These are phyloP conservation scores for Drechslerella coelobrocha DNA, from an alignment of 2,329 filamentous ascomycete genomes.

Conservation along the genomic window DNA sequence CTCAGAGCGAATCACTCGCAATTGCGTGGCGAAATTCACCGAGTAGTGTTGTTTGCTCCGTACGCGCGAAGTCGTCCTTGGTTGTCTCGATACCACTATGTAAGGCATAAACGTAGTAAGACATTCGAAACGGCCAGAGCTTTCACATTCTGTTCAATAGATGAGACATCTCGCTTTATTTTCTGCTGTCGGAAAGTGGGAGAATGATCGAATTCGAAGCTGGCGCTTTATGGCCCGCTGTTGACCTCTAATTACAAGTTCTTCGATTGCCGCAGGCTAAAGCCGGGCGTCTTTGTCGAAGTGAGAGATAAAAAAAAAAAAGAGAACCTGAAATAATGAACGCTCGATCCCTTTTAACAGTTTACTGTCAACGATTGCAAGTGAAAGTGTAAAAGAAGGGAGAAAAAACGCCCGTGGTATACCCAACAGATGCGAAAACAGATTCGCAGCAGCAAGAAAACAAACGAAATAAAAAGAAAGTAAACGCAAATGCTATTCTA, in stretches of 20 bases:
- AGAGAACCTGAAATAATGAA: slow-evolving; percentile 21
- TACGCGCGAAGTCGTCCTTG: no score
- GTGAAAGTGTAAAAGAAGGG: slow-evolving; percentile 5
- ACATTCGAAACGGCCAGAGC: not conserved
- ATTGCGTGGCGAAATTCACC: not conserved
- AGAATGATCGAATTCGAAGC: slow-evolving; percentile 15
- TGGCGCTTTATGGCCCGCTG: slow-evolving; percentile 15
- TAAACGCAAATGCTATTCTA: slow-evolving; percentile 45
- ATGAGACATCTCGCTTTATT: no score
- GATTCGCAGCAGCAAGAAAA: not conserved
- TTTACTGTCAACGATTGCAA: slow-evolving; percentile 12
- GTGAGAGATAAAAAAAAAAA: slow-evolving; percentile 10
- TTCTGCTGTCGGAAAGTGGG: not conserved
- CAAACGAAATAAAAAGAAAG: not conserved
- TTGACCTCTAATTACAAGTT: slow-evolving; percentile 42
- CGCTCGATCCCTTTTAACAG: slow-evolving; percentile 42
- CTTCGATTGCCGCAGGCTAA: slow-evolving; percentile 13
- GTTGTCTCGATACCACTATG: no score
- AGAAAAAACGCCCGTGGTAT: slow-evolving; percentile 48
- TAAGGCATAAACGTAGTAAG: no score
- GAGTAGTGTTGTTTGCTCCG: no score
- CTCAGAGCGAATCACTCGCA: not conserved
- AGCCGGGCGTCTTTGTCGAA: not conserved
- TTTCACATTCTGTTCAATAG: not conserved
- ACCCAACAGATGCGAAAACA: slow-evolving; percentile 6